Percentiles rank a stretch among this genome's conserved stretches.
phyloP scores from a whole-genome alignment of 257 asterid genomes.

The Leonotis leonurus region DNA sequence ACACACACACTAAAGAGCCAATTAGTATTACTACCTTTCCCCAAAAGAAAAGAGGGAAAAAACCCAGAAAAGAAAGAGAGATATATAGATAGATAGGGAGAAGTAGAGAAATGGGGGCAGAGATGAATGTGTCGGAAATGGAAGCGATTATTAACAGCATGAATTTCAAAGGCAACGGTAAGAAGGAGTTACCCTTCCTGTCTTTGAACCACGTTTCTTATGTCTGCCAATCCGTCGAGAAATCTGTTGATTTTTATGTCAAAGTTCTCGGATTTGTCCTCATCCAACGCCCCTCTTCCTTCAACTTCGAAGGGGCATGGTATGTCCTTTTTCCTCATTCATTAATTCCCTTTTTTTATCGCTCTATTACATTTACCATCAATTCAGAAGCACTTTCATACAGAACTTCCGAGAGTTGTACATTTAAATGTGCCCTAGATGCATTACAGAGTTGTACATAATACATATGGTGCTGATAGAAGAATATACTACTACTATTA shows the following conservation, averaged over 20 bases:
- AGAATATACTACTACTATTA: too few relatives aligned
- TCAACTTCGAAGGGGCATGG: constrained; percentile 89
- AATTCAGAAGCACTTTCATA: too few relatives aligned
- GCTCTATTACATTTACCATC: not conserved
- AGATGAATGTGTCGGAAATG: constrained; percentile 13
- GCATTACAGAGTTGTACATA: too few relatives aligned
- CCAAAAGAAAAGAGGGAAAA: not conserved
- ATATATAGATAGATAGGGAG: too few relatives aligned
- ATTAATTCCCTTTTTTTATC: not conserved
- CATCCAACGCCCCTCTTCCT: constrained; percentile 75
- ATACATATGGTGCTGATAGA: too few relatives aligned
- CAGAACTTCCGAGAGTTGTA: too few relatives aligned
- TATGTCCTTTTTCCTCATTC: constrained; percentile 4
- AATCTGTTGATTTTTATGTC: constrained; percentile 50
- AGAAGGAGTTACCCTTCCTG: constrained; percentile 33
- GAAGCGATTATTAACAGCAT: not conserved
- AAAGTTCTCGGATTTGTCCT: constrained; percentile 70
- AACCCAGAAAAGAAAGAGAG: too few relatives aligned
- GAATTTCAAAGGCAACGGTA: not conserved
- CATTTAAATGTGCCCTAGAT: too few relatives aligned
- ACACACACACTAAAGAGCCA: too few relatives aligned
- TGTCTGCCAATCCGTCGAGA: constrained; percentile 57
- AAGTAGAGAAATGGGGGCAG: not conserved
- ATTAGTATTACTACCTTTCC: not conserved
- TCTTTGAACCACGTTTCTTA: constrained; percentile 68